A percentile compares a stretch with the other conserved stretches of the same genome.
Conservation (phyloP, 2,329 filamentous ascomycete species). For the Stylonectria norvegica region DNA sequence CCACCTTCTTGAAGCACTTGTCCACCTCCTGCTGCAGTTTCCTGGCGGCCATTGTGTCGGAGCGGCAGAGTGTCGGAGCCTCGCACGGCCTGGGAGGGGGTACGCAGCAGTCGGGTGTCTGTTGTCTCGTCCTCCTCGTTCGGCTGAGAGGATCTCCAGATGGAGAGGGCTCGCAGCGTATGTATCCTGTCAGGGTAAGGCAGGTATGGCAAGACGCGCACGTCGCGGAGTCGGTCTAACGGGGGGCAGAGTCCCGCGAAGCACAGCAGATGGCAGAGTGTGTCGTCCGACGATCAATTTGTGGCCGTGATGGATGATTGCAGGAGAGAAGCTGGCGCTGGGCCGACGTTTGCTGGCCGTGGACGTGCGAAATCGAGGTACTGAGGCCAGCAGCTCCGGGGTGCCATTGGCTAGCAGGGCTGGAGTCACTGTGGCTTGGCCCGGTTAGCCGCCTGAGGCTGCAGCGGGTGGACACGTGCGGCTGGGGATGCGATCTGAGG, state of each 20-base stretch:
- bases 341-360: conserved; percentile 17
- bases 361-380: conserved; percentile 23
- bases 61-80: conserved; percentile 16
- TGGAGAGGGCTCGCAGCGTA: conserved; percentile 10
- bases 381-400: conserved; percentile 19
- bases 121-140: conserved; percentile 10
- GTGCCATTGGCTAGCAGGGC: conserved; percentile 21
- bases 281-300: conserved; percentile 21
- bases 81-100: conserved; percentile 4
- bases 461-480: conserved; percentile 5
- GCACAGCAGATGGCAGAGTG: conserved; percentile 8
- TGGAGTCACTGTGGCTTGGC: conserved; percentile 15
- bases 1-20: conserved; percentile 98
- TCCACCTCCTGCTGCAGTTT: conserved; percentile 98
- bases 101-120: conserved; percentile 4
- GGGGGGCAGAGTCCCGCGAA: conserved; percentile 11
- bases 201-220: no score
- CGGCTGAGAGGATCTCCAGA: conserved; percentile 11
- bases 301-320: conserved; percentile 18
- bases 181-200: no score
- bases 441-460: conserved; percentile 21
- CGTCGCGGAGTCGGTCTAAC: conserved; percentile 13
- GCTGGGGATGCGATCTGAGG: conserved; percentile 5
- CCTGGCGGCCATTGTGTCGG: conserved; percentile 76
- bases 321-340: conserved; percentile 13